Percentiles rank a stretch among this genome's conserved stretches.
These are phyloP conservation scores for Microthlaspi erraticum DNA, from an alignment of 345 rosid species.

Conservation along the genomic window DNA sequence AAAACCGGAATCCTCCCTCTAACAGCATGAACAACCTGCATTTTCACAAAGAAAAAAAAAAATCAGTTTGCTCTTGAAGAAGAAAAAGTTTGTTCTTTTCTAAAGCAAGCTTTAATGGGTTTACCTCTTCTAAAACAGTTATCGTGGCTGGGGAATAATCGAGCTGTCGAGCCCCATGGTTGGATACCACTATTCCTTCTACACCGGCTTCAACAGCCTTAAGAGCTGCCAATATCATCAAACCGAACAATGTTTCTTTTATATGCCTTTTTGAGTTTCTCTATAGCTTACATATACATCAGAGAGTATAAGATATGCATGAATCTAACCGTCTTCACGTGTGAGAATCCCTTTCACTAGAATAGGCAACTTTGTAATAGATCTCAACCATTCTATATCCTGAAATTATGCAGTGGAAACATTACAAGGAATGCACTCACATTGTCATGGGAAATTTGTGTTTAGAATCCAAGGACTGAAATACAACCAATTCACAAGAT, in stretches of 20 bases:
- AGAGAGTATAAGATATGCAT: slow-evolving; percentile 22
- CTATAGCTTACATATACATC: background rate
- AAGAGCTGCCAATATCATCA: slow-evolving; percentile 54
- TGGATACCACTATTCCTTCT: slow-evolving; percentile 77
- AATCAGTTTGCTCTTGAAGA: background rate
- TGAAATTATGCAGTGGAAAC: slow-evolving; percentile 40
- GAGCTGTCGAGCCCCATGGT: slow-evolving; percentile 85
- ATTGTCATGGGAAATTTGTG: background rate
- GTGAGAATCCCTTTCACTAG: slow-evolving; percentile 82
- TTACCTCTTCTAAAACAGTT: slow-evolving; percentile 74
- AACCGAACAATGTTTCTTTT: background rate
- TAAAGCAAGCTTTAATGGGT: background rate
- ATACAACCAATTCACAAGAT: slow-evolving; percentile 11
- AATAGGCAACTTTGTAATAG: slow-evolving; percentile 75
- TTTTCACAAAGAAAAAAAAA: background rate
- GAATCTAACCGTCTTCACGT: slow-evolving; percentile 72
- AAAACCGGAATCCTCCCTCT: slow-evolving; percentile 77
- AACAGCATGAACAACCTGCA: slow-evolving; percentile 75
- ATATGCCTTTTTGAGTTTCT: background rate
- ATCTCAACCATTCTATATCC: slow-evolving; percentile 84
- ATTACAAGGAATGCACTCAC: background rate
- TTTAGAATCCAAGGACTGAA: background rate
- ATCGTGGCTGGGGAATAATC: slow-evolving; percentile 73
- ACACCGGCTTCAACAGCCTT: slow-evolving; percentile 72
- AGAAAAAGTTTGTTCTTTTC: background rate